phyloP scores from a whole-genome alignment of 768 basidiomycete species.

The Terana coerulea region DNA sequence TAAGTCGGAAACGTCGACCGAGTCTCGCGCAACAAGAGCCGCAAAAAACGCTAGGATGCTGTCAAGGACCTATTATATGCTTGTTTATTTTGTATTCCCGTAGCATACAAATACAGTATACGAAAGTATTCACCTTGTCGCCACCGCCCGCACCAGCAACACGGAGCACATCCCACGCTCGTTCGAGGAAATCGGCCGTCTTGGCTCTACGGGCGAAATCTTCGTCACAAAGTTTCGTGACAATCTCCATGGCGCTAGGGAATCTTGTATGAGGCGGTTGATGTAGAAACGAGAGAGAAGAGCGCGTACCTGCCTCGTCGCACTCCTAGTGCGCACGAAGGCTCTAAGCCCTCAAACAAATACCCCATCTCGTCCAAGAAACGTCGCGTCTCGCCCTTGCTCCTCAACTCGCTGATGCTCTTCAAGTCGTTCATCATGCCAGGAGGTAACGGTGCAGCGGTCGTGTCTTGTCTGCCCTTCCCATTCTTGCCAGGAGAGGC shows the following conservation, averaged over 20 bases:
- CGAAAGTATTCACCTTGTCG: constrained; percentile 48
- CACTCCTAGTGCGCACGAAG: constrained; percentile 46
- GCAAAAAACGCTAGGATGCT: constrained; percentile 58
- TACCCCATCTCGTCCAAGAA: constrained; percentile 86
- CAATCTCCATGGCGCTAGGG: constrained; percentile 69
- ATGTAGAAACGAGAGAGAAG: not conserved
- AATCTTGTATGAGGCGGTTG: not conserved
- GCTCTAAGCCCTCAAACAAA: constrained; percentile 74
- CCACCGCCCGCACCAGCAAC: constrained; percentile 55
- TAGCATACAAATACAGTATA: not conserved
- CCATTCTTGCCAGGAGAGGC: constrained; percentile 2
- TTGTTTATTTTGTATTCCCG: not conserved
- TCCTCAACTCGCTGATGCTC: constrained; percentile 77
- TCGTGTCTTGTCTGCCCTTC: not conserved
- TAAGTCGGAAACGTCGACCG: constrained; percentile 51
- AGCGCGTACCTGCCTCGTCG: constrained; percentile 60
- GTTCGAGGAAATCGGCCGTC: constrained; percentile 65
- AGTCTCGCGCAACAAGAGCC: constrained; percentile 59
- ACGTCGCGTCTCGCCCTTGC: constrained; percentile 73
- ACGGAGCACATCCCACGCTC: constrained; percentile 65
- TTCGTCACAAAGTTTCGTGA: constrained; percentile 64
- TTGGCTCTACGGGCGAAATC: constrained; percentile 81
- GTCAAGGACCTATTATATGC: constrained; percentile 54
- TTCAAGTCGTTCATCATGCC: constrained; percentile 73
- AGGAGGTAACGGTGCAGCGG: constrained; percentile 32